Evolutionary conservation across 805 yeast species (phyloP).

Genomic region (Candida silvatica): DNA sequence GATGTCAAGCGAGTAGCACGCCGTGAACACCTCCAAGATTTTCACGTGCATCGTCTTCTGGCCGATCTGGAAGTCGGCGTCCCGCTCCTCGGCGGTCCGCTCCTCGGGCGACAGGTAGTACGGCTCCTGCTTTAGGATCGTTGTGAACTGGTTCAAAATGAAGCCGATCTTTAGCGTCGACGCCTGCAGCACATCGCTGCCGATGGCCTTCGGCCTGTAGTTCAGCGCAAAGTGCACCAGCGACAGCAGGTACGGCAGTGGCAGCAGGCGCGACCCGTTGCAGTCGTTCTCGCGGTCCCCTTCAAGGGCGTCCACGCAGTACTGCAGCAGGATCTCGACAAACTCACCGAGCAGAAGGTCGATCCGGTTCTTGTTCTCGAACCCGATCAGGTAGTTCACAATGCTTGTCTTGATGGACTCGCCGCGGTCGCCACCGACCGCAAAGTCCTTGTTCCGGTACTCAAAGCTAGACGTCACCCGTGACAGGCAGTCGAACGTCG

Average conservation of each 20-base stretch:
- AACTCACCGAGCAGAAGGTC: conserved; percentile 41
- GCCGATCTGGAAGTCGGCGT: conserved; percentile 11
- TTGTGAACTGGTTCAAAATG: conserved; percentile 15
- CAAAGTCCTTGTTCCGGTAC: conserved; percentile 16
- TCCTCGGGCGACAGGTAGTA: conserved; percentile 14
- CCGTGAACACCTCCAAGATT: conserved; percentile 40
- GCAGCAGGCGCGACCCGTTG: conserved; percentile 15
- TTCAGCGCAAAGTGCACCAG: conserved; percentile 44
- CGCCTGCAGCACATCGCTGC: conserved; percentile 26
- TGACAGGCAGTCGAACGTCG: conserved; percentile 27
- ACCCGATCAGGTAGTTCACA: conserved; percentile 32
- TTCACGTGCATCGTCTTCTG: conserved; percentile 34
- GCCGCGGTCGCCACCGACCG: conserved; percentile 20
- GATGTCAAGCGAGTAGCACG: conserved; percentile 46
- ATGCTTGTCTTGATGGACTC: conserved; percentile 26
- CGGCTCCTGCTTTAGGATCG: conserved; percentile 21
- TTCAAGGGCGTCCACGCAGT: conserved; percentile 18
- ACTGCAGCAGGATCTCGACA: conserved; percentile 23
- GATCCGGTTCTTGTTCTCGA: conserved; percentile 35
- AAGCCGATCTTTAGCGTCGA: conserved; percentile 19
- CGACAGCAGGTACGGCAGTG: conserved; percentile 55
- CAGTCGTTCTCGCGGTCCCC: background rate
- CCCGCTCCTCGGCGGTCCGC: conserved; percentile 8
- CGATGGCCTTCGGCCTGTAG: conserved; percentile 58
- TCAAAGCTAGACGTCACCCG: conserved; percentile 24